Base-by-base conservation (phyloP, 2,329 filamentous ascomycete species). In the Alternaria sp. region DNA sequence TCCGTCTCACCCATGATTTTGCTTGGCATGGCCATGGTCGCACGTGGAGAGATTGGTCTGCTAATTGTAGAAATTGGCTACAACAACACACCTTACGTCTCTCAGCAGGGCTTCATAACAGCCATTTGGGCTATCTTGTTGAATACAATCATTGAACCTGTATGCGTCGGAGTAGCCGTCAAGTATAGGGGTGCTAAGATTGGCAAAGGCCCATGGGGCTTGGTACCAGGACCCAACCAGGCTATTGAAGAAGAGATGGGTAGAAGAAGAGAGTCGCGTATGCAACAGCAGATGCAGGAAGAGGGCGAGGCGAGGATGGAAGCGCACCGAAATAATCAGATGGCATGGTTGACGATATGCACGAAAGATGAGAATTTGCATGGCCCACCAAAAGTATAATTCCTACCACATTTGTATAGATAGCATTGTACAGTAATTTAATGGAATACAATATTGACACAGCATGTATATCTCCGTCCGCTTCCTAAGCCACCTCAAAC, bases 51-150 rank as follows among this genome's bases (percentile, higher is more conserved):
- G 22, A 75, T 76, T 30, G 70, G 72, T 16, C 59, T 74, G 10
- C 59, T 75, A 12, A 72, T 74, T 20, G 69, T 73, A 9, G 65
- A 73, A 46, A 73, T 75, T 25, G 72, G 66, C 0, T 74, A 73
- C 44, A 74, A 71, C 58, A 71, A 69, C 22, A 73, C 70, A 2
- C 54, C 63, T 5, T 73, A 75, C 48, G 70, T 71, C 1, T 66
- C 62, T 18, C 57, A 67, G 7, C 63, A 64, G 18, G 69, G 66
- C 1, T 73, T 72, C 30, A 60, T 72, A 44, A 72, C 68, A 12
- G 67, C 66, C 3, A 67, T 73, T 14, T 73, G 65, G 71, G 70
- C 71, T 1, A 73, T 70, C 8, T 18, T 72, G 22, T 56, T 71
- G 20, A 70, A 72, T 18, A 74, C 66, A 0, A 71, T 73, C 8